Percentiles rank a stretch among this genome's conserved stretches.
These are phyloP conservation scores for Aspergillus cristatus DNA, from an alignment of 495 filamentous ascomycete genomes.

Conservation along the genomic window DNA sequence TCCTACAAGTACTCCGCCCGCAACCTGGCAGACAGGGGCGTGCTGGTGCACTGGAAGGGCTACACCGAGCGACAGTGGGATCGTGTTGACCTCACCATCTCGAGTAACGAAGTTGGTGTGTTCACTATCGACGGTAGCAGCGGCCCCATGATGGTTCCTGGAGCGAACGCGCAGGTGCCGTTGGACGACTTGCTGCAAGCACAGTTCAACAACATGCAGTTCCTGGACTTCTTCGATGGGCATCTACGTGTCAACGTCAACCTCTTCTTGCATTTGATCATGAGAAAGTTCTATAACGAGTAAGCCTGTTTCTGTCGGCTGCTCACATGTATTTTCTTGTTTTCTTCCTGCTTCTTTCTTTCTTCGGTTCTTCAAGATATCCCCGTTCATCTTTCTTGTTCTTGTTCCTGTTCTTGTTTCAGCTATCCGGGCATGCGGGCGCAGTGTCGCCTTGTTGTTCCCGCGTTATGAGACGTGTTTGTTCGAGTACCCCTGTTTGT, in stretches of 20 bases:
- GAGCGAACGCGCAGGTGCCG: slow-evolving; percentile 80
- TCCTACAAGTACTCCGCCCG: slow-evolving; percentile 93
- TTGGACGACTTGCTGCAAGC: slow-evolving; percentile 92
- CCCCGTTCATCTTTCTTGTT: slow-evolving; percentile 16
- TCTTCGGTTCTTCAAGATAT: slow-evolving; percentile 18
- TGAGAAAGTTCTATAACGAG: slow-evolving; percentile 93
- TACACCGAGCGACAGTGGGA: slow-evolving; percentile 82
- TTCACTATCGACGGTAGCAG: slow-evolving; percentile 88
- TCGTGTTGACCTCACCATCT: slow-evolving; percentile 86
- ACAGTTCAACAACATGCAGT: slow-evolving; percentile 93
- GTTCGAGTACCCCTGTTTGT: no score
- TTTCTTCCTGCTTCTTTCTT: slow-evolving; percentile 17
- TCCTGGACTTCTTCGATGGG: slow-evolving; percentile 88
- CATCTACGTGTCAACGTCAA: slow-evolving; percentile 88
- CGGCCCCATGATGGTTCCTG: slow-evolving; percentile 92
- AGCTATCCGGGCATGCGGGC: background rate
- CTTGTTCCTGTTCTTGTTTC: slow-evolving; percentile 1
- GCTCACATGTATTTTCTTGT: slow-evolving; percentile 3
- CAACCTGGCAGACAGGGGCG: slow-evolving; percentile 83
- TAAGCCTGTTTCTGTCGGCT: slow-evolving; percentile 10
- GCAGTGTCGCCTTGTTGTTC: no score
- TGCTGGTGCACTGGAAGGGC: slow-evolving; percentile 80
- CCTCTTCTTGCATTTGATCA: slow-evolving; percentile 85
- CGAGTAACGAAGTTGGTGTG: slow-evolving; percentile 86
- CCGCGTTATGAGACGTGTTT: no score